Evolutionary conservation across 352 stramenopile genomes (phyloP).

Genomic region (Globisporangium orthogonon): DNA sequence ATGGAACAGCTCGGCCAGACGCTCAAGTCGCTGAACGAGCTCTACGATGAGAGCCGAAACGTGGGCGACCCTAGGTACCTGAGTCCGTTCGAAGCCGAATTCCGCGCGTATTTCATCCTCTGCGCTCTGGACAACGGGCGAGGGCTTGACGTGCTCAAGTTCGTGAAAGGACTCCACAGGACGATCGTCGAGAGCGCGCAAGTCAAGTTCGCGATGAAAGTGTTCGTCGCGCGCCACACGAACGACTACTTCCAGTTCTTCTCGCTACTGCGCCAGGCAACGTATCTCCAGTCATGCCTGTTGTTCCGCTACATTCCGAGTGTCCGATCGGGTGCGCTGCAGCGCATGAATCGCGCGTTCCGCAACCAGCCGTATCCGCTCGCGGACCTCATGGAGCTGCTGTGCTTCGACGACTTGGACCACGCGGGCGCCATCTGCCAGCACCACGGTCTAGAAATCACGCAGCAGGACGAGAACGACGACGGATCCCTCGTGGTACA

Average conservation of each 20-base stretch:
- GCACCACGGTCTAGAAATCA: slow-evolving; percentile 61
- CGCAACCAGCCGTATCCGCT: slow-evolving; percentile 66
- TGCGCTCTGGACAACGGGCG: slow-evolving; percentile 82
- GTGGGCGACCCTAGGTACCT: slow-evolving; percentile 39
- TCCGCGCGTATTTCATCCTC: slow-evolving; percentile 81
- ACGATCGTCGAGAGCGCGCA: slow-evolving; percentile 55
- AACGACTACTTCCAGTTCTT: slow-evolving; percentile 85
- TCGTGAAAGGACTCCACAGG: slow-evolving; percentile 66
- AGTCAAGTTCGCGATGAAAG: slow-evolving; percentile 83
- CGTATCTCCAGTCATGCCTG: slow-evolving; percentile 79
- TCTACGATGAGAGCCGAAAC: slow-evolving; percentile 84
- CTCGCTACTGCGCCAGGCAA: slow-evolving; percentile 59
- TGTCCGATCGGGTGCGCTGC: slow-evolving; percentile 59
- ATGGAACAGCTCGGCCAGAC: slow-evolving; percentile 88
- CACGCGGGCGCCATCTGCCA: slow-evolving; percentile 57
- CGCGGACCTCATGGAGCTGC: slow-evolving; percentile 43
- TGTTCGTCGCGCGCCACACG: slow-evolving; percentile 82
- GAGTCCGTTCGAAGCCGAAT: slow-evolving; percentile 85
- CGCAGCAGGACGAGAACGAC: slow-evolving; percentile 38
- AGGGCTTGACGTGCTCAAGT: slow-evolving; percentile 81
- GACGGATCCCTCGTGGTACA: slow-evolving; percentile 41
- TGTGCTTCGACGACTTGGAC: slow-evolving; percentile 82
- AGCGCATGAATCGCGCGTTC: slow-evolving; percentile 78
- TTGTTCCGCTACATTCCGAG: slow-evolving; percentile 78
- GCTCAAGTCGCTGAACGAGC: slow-evolving; percentile 81